phyloP scores from a whole-genome alignment of 2,329 filamentous ascomycete species.

The Fusarium sp. region DNA sequence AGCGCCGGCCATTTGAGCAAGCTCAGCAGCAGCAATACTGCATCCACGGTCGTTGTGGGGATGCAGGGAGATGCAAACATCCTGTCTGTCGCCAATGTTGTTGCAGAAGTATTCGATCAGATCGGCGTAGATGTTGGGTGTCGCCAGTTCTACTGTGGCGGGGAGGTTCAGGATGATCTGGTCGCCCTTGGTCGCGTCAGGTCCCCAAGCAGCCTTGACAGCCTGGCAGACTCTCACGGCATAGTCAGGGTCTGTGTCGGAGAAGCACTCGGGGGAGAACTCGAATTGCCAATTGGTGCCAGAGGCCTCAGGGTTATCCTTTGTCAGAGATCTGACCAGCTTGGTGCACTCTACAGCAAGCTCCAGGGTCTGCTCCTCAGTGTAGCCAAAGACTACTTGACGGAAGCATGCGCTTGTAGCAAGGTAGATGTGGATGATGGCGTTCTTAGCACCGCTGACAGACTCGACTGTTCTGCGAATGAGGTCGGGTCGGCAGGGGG shows the following conservation, averaged over 20 bases:
- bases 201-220: constrained; percentile 93
- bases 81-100: constrained; percentile 86
- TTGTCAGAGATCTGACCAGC: constrained; percentile 89
- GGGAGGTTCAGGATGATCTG: constrained; percentile 96
- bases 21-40: constrained; percentile 86
- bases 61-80: constrained; percentile 87
- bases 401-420: constrained; percentile 97
- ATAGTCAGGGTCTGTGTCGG: constrained; percentile 87
- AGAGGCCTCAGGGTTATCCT: constrained; percentile 70
- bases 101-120: constrained; percentile 96
- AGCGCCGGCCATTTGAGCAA: constrained; percentile 96
- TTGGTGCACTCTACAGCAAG: constrained; percentile 88
- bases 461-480: constrained; percentile 89
- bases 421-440: constrained; percentile 93
- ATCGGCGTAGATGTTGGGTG: constrained; percentile 95
- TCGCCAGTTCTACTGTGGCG: constrained; percentile 93
- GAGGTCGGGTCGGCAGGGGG: constrained; percentile 90
- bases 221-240: constrained; percentile 87
- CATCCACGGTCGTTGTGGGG: constrained; percentile 95
- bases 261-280: constrained; percentile 90
- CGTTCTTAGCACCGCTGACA: constrained; percentile 89
- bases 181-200: constrained; percentile 72
- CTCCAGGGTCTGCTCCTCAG: constrained; percentile 81
- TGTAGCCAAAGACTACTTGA: constrained; percentile 87
- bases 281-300: constrained; percentile 80